phyloP scores from a whole-genome alignment of 2,329 filamentous ascomycete species.

The Lojkania enalia region DNA sequence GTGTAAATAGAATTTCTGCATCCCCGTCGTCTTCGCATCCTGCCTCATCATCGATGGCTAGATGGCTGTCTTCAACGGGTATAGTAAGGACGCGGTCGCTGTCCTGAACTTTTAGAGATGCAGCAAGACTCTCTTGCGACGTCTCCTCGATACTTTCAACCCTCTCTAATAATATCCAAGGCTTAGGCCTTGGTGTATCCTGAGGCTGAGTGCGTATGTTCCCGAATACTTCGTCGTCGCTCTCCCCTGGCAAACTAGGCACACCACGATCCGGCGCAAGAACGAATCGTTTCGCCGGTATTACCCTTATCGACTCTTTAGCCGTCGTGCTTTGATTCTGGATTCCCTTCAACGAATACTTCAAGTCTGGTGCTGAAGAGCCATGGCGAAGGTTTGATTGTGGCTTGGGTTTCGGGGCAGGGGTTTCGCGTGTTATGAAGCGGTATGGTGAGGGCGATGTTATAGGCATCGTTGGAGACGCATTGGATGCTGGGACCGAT shows the following conservation, averaged over 20 bases:
- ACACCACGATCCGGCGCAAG: constrained; percentile 14
- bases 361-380: constrained; percentile 18
- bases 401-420: constrained; percentile 25
- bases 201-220: constrained; percentile 5
- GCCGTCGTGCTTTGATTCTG: background rate
- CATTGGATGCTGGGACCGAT: constrained; percentile 7
- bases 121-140: constrained; percentile 27
- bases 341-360: background rate
- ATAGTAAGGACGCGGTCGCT: constrained; percentile 10
- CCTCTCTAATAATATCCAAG: constrained; percentile 21
- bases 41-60: background rate
- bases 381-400: constrained; percentile 29
- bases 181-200: constrained; percentile 21
- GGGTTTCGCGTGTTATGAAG: constrained; percentile 32
- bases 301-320: constrained; percentile 20
- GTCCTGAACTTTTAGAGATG: constrained; percentile 7
- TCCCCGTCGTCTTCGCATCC: constrained; percentile 17
- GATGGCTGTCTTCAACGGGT: constrained; percentile 17
- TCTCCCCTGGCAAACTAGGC: constrained; percentile 1
- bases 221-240: constrained; percentile 7
- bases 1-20: constrained; percentile 33
- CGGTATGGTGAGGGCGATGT: constrained; percentile 40
- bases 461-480: constrained; percentile 23
- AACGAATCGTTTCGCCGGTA: constrained; percentile 41
- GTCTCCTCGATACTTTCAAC: constrained; percentile 41